Percentiles rank a stretch among this genome's conserved stretches.
Conservation (phyloP, 2,329 filamentous ascomycete genomes). For the Diaporthe helianthi region DNA sequence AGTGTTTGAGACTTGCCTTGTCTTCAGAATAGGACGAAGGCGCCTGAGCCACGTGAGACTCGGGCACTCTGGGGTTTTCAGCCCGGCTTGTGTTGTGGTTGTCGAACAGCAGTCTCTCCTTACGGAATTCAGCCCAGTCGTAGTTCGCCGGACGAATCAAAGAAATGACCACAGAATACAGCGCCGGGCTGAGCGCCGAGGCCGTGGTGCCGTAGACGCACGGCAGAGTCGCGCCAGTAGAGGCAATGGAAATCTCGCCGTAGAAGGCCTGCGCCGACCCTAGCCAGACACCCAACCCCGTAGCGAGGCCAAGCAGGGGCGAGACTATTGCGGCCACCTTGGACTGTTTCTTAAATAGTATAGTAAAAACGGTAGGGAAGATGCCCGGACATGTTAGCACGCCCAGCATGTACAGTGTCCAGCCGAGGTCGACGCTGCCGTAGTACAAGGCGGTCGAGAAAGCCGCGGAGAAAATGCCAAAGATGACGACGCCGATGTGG, state of each 20-base stretch:
- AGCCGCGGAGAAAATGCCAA: slow-evolving; percentile 56
- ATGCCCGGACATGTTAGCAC: slow-evolving; percentile 61
- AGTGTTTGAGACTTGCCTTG: slow-evolving; percentile 51
- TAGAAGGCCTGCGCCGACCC: slow-evolving; percentile 53
- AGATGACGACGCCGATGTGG: slow-evolving; percentile 60
- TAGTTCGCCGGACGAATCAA: slow-evolving; percentile 33
- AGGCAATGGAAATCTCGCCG: slow-evolving; percentile 53
- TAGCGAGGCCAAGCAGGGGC: slow-evolving; percentile 55
- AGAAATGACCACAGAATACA: slow-evolving; percentile 34
- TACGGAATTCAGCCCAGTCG: slow-evolving; percentile 43
- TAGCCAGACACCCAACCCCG: slow-evolving; percentile 61
- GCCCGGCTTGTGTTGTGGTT: slow-evolving; percentile 29
- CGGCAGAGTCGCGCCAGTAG: slow-evolving; percentile 56
- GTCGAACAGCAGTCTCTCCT: slow-evolving; percentile 50
- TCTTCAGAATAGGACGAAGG: slow-evolving; percentile 41
- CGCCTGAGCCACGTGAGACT: slow-evolving; percentile 8
- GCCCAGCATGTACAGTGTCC: slow-evolving; percentile 62
- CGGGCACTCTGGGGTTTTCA: background rate
- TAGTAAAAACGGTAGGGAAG: slow-evolving; percentile 59
- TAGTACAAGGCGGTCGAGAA: slow-evolving; percentile 62
- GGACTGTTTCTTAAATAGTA: slow-evolving; percentile 59
- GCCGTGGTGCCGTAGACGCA: slow-evolving; percentile 61
- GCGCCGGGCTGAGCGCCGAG: slow-evolving; percentile 46
- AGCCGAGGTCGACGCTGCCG: slow-evolving; percentile 59
- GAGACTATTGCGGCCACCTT: slow-evolving; percentile 56